phyloP scores from a whole-genome alignment of 78 protist species.

The Speleostelium caveatum region DNA sequence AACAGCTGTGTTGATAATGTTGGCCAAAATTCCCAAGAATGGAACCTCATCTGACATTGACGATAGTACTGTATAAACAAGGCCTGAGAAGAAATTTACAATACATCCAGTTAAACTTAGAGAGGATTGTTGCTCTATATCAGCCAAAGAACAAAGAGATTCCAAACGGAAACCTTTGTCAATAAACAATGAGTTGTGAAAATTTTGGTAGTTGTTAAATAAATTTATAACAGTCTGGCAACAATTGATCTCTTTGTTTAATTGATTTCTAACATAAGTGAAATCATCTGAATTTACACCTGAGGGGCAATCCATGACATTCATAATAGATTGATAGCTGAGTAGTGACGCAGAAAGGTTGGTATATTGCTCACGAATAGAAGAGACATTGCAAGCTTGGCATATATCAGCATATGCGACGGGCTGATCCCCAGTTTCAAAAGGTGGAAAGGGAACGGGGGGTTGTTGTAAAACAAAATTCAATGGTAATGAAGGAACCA shows the following conservation, averaged over 20 bases:
- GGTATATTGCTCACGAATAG: neutral
- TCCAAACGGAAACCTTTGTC: neutral
- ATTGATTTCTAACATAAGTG: slow-evolving; percentile 1
- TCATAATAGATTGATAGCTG: neutral
- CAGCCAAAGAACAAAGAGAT: neutral
- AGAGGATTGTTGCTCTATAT: neutral
- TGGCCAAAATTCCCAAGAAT: neutral
- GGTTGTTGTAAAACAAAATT: neutral
- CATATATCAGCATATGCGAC: neutral
- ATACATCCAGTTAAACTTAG: neutral
- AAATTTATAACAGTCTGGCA: slow-evolving; percentile 1
- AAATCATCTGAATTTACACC: neutral
- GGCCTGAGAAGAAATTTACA: neutral
- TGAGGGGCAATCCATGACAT: neutral
- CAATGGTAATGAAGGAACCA: slow-evolving; percentile 9
- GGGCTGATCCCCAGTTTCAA: too few relatives aligned
- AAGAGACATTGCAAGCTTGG: neutral
- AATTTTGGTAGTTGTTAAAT: neutral
- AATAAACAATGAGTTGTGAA: neutral
- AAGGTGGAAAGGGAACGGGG: neutral
- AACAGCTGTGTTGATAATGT: slow-evolving; percentile 7
- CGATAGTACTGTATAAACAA: neutral
- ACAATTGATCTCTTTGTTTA: neutral
- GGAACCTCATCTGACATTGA: too few relatives aligned
- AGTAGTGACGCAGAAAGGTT: neutral